These are phyloP conservation scores for Candida ascalaphidarum DNA, from an alignment of 805 yeast genomes.

Conservation along the genomic window DNA sequence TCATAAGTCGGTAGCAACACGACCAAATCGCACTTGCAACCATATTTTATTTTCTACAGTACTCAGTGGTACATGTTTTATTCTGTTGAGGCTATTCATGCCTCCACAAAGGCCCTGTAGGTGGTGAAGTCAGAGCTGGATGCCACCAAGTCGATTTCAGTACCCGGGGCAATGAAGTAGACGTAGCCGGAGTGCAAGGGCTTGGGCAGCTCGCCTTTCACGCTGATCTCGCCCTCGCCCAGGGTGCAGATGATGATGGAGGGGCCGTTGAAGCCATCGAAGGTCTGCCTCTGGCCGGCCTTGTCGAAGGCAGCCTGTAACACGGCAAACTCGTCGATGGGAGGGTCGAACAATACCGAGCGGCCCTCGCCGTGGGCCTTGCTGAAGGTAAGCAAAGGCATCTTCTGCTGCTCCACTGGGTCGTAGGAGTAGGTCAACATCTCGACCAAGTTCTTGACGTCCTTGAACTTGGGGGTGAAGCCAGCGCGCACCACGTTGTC, in stretches of 20 bases:
- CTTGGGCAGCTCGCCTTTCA: slow-evolving; percentile 29
- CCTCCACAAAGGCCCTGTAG: slow-evolving; percentile 88
- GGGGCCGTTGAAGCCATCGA: slow-evolving; percentile 72
- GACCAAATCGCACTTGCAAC: too few relatives aligned
- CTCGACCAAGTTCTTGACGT: slow-evolving; percentile 78
- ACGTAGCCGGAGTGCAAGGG: slow-evolving; percentile 67
- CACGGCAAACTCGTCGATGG: slow-evolving; percentile 95
- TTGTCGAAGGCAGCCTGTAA: slow-evolving; percentile 61
- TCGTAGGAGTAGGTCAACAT: slow-evolving; percentile 88
- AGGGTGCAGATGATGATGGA: slow-evolving; percentile 77
- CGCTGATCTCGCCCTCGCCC: slow-evolving; percentile 57
- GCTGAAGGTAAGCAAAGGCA: slow-evolving; percentile 54
- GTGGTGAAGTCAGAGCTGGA: slow-evolving; percentile 54
- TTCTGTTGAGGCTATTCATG: too few relatives aligned
- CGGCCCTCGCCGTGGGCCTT: slow-evolving; percentile 62
- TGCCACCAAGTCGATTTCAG: slow-evolving; percentile 52
- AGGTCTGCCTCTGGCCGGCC: slow-evolving; percentile 42
- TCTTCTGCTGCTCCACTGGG: slow-evolving; percentile 87
- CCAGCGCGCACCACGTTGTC: slow-evolving; percentile 99
- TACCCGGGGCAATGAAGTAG: slow-evolving; percentile 76
- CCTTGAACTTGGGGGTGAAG: slow-evolving; percentile 98
- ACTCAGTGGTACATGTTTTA: too few relatives aligned
- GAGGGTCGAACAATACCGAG: slow-evolving; percentile 79
- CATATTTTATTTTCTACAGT: too few relatives aligned
- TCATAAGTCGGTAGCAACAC: too few relatives aligned